Conservation (phyloP, 2,329 filamentous ascomycete species). For the Hortaea sp. region DNA sequence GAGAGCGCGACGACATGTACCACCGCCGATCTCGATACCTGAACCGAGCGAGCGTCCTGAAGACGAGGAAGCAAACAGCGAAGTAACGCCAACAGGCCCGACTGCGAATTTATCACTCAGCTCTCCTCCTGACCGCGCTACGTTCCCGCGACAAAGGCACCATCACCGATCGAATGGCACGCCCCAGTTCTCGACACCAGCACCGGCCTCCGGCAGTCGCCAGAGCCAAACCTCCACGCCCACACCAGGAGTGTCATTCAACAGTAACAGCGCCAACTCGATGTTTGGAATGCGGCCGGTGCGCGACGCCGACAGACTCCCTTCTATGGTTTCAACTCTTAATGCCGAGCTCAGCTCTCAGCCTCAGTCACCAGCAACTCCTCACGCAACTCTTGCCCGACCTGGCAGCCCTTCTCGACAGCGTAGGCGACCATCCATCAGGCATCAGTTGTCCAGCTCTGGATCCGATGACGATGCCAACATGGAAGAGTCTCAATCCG, state of each 20-base stretch:
- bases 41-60: conserved; percentile 38
- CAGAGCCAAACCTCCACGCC: conserved; percentile 27
- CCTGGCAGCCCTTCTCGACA: conserved; percentile 40
- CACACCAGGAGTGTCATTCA: conserved; percentile 19
- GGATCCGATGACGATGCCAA: conserved; percentile 80
- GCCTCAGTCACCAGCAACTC: conserved; percentile 82
- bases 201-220: conserved; percentile 9
- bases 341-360: conserved; percentile 69
- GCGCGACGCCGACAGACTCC: conserved; percentile 70
- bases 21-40: conserved; percentile 76
- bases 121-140: conserved; percentile 61
- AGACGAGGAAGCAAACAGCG: conserved; percentile 43
- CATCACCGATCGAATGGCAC: conserved; percentile 37
- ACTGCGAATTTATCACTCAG: conserved; percentile 51
- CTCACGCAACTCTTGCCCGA: conserved; percentile 55
- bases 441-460: conserved; percentile 79
- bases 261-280: conserved; percentile 14
- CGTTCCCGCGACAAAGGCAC: conserved; percentile 48
- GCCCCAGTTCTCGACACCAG: conserved; percentile 21
- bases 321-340: conserved; percentile 65
- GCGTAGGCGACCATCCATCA: conserved; percentile 70
- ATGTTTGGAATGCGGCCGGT: conserved; percentile 63
- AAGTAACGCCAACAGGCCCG: conserved; percentile 47
- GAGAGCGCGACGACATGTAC: conserved; percentile 59
- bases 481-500: conserved; percentile 71